These are phyloP conservation scores for Vigna angularis DNA, from an alignment of 306 rosid genomes.

Conservation along the genomic window DNA sequence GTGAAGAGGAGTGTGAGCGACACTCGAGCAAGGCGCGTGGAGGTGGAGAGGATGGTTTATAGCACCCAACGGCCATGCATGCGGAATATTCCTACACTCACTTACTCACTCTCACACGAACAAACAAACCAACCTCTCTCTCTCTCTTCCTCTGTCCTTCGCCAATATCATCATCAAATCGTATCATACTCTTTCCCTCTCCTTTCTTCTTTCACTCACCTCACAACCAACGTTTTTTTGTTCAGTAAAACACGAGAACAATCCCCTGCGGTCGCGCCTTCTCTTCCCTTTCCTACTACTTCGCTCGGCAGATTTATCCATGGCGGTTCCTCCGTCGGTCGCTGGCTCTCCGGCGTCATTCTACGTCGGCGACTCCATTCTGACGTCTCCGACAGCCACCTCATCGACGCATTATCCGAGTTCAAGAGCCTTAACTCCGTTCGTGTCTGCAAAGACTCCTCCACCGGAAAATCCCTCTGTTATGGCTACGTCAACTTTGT, in stretches of 20 bases:
- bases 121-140: slow-evolving; percentile 25
- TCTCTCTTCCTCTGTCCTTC: slow-evolving; percentile 19
- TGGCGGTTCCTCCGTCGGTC: slow-evolving; percentile 67
- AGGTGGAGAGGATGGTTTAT: not conserved
- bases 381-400: slow-evolving; percentile 59
- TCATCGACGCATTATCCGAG: slow-evolving; percentile 63
- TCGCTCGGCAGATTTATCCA: slow-evolving; percentile 29
- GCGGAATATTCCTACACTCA: slow-evolving; percentile 59
- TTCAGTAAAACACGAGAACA: not conserved
- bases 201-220: slow-evolving; percentile 43
- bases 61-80: slow-evolving; percentile 70
- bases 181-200: slow-evolving; percentile 38
- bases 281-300: slow-evolving; percentile 1
- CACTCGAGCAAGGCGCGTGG: slow-evolving; percentile 37
- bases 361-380: slow-evolving; percentile 87
- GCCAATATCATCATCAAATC: slow-evolving; percentile 17
- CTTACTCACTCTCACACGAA: slow-evolving; percentile 39
- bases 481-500: slow-evolving; percentile 85
- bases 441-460: slow-evolving; percentile 68
- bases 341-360: slow-evolving; percentile 57
- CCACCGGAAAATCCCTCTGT: slow-evolving; percentile 72
- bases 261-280: not conserved
- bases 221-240: slow-evolving; percentile 11
- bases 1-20: too few relatives aligned
- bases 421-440: slow-evolving; percentile 65